These are phyloP conservation scores for Beauveria varroae DNA, from an alignment of 2,329 filamentous ascomycete genomes.

Conservation along the genomic window DNA sequence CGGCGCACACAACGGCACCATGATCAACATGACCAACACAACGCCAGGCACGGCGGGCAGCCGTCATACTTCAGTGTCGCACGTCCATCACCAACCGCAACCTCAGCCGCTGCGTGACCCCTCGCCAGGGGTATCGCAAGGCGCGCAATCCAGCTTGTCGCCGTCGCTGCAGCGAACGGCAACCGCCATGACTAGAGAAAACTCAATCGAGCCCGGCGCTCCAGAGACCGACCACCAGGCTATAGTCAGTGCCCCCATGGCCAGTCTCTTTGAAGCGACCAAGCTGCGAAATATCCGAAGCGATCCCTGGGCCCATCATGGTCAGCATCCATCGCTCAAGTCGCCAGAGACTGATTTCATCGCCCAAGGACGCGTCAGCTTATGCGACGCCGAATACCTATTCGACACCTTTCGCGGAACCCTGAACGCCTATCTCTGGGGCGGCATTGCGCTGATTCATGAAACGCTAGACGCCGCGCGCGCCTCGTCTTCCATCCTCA, in stretches of 20 bases:
- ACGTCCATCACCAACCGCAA: background rate
- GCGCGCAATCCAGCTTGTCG: conserved; percentile 10
- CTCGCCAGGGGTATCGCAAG: background rate
- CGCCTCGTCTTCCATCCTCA: conserved; percentile 22
- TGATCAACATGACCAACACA: background rate
- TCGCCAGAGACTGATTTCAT: conserved; percentile 22
- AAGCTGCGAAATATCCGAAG: conserved; percentile 26
- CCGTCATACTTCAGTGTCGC: background rate
- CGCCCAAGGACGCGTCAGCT: conserved; percentile 19
- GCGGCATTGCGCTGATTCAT: conserved; percentile 24
- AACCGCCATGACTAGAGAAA: conserved; percentile 26
- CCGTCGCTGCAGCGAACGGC: conserved; percentile 15
- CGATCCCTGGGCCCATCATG: conserved; percentile 18
- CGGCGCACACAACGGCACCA: conserved; percentile 11
- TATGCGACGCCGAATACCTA: conserved; percentile 21
- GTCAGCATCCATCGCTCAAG: conserved; percentile 7
- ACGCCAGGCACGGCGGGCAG: background rate
- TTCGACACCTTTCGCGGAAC: conserved; percentile 22
- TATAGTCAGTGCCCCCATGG: conserved; percentile 25
- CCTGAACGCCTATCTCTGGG: conserved; percentile 26
- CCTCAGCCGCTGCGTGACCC: background rate
- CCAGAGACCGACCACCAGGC: conserved; percentile 19
- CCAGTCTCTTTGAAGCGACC: conserved; percentile 25
- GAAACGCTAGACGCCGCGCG: conserved; percentile 21
- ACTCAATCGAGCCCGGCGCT: conserved; percentile 20